phyloP scores from a whole-genome alignment of 352 stramenopile genomes.

The Plasmopara halstedii region DNA sequence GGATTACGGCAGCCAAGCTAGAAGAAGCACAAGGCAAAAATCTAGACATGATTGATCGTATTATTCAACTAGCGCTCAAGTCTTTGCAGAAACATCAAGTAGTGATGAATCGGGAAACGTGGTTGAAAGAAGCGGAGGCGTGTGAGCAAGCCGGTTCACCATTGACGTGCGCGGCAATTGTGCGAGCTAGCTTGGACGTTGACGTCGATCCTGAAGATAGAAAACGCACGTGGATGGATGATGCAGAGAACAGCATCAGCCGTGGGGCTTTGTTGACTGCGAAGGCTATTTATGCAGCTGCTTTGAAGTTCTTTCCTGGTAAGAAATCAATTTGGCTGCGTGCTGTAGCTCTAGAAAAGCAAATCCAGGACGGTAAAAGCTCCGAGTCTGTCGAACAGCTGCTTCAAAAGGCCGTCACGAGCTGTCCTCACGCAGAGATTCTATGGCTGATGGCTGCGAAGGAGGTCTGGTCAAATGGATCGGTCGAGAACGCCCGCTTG shows the following conservation, averaged over 20 bases:
- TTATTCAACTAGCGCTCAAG: conserved; percentile 75
- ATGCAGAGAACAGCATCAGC: conserved; percentile 90
- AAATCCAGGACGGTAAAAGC: conserved; percentile 79
- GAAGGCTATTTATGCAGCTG: conserved; percentile 91
- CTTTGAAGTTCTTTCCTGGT: conserved; percentile 78
- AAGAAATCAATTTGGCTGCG: conserved; percentile 96
- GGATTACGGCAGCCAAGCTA: conserved; percentile 97
- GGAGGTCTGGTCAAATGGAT: conserved; percentile 93
- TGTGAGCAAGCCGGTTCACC: conserved; percentile 88
- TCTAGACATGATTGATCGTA: conserved; percentile 70
- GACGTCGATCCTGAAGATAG: conserved; percentile 95
- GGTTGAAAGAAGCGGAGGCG: conserved; percentile 95
- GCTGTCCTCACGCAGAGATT: conserved; percentile 92
- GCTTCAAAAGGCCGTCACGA: conserved; percentile 89
- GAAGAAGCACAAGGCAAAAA: conserved; percentile 96
- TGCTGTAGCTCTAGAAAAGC: conserved; percentile 94
- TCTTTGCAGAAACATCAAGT: conserved; percentile 88
- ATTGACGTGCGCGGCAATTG: conserved; percentile 92
- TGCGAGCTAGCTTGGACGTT: conserved; percentile 90
- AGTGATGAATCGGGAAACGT: conserved; percentile 92
- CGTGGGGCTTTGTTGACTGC: conserved; percentile 87
- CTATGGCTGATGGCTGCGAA: conserved; percentile 98
- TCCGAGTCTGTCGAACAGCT: conserved; percentile 79
- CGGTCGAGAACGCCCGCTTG: conserved; percentile 89
- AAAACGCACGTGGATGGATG: conserved; percentile 96